Conservation (phyloP, 306 rosid species). For the Casuarina glauca region DNA sequence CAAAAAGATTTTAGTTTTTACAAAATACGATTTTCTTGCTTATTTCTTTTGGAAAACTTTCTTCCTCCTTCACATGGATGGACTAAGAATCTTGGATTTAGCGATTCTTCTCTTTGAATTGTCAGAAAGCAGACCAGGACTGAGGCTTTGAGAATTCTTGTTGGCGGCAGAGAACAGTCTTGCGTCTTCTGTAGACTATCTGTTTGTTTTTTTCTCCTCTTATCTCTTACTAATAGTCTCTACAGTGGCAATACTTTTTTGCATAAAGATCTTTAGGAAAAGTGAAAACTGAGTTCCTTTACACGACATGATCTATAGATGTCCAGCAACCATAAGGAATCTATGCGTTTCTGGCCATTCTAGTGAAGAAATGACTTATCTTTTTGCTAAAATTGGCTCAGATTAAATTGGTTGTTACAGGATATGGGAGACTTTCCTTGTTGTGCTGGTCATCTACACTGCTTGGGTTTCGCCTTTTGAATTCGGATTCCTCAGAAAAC, state of each 20-base stretch:
- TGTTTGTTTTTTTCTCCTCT: background rate
- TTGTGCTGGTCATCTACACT: constrained; percentile 73
- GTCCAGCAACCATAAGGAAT: background rate
- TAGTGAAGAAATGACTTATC: background rate
- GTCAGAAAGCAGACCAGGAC: constrained; percentile 9
- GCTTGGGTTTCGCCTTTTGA: constrained; percentile 99
- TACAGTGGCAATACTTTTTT: background rate
- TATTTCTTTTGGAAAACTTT: background rate
- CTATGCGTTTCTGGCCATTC: background rate
- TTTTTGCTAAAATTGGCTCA: constrained; percentile 18
- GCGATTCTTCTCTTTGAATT: background rate
- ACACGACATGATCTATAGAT: background rate
- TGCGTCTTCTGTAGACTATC: background rate
- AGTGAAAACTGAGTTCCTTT: background rate
- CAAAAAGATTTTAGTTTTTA: background rate
- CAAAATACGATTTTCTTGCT: background rate
- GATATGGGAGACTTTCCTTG: constrained; percentile 74
- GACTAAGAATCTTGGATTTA: background rate
- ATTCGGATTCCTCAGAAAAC: constrained; percentile 78
- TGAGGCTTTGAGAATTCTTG: background rate
- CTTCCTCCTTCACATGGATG: background rate
- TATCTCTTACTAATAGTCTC: background rate
- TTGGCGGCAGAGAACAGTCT: background rate
- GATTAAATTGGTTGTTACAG: constrained; percentile 37
- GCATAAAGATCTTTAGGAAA: background rate